Evolutionary conservation across 2,329 filamentous ascomycete species (phyloP).

Genomic region (Parascedosporium putredinis): DNA sequence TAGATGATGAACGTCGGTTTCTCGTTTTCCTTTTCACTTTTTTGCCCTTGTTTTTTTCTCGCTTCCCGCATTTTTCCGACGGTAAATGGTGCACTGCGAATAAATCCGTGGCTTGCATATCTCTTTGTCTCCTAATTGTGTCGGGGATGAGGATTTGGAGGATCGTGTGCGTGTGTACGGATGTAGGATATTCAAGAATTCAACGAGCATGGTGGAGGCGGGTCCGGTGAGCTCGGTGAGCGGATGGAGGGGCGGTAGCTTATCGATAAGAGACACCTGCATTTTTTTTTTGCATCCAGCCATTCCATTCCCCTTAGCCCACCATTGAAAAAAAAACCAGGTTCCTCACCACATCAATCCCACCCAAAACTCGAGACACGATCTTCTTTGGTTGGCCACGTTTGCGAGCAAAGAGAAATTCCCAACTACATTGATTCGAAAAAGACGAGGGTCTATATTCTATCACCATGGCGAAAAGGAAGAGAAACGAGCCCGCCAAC

Average conservation of each 20-base stretch:
- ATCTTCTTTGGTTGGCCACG: too few species aligned
- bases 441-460: not conserved
- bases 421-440: too few species aligned
- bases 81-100: too few species aligned
- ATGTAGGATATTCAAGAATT: not conserved
- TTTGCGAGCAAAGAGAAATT: too few species aligned
- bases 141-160: too few species aligned
- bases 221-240: conserved; percentile 4
- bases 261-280: conserved; percentile 12
- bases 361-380: too few species aligned
- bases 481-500: conserved; percentile 28
- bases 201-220: not conserved
- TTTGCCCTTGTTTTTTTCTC: not conserved
- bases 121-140: too few species aligned
- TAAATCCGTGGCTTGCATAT: too few species aligned
- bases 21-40: not conserved
- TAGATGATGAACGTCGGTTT: not conserved
- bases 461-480: conserved; percentile 36
- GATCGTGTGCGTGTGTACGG: too few species aligned
- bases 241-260: conserved; percentile 1
- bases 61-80: not conserved
- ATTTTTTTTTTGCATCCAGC: conserved; percentile 9
- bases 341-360: too few species aligned
- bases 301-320: not conserved
- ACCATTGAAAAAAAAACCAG: not conserved